Conservation (phyloP, 2,329 filamentous ascomycete genomes). For the Aulographum hederae region DNA sequence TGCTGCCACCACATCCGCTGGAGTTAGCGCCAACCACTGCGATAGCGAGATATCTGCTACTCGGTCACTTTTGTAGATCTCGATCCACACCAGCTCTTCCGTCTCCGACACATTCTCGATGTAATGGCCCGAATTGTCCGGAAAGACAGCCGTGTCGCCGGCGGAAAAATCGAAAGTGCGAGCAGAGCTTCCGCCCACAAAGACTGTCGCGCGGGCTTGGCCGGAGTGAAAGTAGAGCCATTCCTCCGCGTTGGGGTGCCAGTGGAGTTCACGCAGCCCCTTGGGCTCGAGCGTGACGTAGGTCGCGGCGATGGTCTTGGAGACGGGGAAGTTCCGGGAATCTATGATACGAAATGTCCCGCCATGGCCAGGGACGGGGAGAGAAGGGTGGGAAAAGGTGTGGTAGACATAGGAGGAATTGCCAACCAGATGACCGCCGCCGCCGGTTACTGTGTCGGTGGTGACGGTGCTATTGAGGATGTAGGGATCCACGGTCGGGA, state of each 20-base stretch:
- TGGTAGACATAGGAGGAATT: constrained; percentile 45
- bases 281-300: constrained; percentile 45
- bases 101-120: constrained; percentile 49
- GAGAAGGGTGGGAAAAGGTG: constrained; percentile 34
- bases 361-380: constrained; percentile 40
- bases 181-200: constrained; percentile 40
- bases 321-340: constrained; percentile 46
- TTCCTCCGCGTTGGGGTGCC: constrained; percentile 54
- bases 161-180: constrained; percentile 49
- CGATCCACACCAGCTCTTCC: constrained; percentile 48
- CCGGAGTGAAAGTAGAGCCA: constrained; percentile 56
- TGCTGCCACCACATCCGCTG: constrained; percentile 41
- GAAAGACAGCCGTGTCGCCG: constrained; percentile 52
- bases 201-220: constrained; percentile 42
- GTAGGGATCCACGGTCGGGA: constrained; percentile 41
- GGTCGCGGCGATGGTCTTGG: constrained; percentile 46
- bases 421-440: constrained; percentile 31
- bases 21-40: constrained; percentile 53
- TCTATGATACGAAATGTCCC: constrained; percentile 47
- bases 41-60: constrained; percentile 48
- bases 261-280: constrained; percentile 47
- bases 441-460: constrained; percentile 27
- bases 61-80: constrained; percentile 49
- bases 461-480: constrained; percentile 39
- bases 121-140: constrained; percentile 48